Evolutionary conservation across 805 yeast genomes (phyloP).

Genomic region (Barnettozyma siamensis): DNA sequence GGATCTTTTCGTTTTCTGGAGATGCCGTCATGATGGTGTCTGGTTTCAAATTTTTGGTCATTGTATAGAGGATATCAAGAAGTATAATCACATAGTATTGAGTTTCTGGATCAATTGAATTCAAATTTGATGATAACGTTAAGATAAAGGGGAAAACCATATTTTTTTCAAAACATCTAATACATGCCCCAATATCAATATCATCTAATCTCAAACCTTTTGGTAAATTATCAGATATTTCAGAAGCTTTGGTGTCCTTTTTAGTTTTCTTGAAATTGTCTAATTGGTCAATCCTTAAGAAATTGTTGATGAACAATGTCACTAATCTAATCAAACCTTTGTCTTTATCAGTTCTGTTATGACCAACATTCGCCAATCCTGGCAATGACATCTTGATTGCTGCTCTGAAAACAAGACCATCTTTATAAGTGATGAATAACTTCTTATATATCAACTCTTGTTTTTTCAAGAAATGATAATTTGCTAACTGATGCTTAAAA

Average conservation of each 20-base stretch:
- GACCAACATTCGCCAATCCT: slow-evolving; percentile 42
- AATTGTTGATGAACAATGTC: slow-evolving; percentile 67
- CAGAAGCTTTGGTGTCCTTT: slow-evolving; percentile 30
- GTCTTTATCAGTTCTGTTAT: slow-evolving; percentile 64
- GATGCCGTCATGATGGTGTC: slow-evolving; percentile 13
- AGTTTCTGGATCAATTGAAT: slow-evolving; percentile 52
- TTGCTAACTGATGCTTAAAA: slow-evolving; percentile 48
- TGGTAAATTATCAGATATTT: slow-evolving; percentile 40
- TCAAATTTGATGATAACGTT: slow-evolving; percentile 50
- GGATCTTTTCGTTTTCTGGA: not conserved
- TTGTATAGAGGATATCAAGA: slow-evolving; percentile 62
- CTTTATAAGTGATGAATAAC: slow-evolving; percentile 48
- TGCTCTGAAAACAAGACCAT: slow-evolving; percentile 63
- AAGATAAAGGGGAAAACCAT: slow-evolving; percentile 67
- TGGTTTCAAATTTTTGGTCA: slow-evolving; percentile 52
- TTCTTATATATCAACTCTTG: slow-evolving; percentile 71
- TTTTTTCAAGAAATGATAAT: slow-evolving; percentile 55
- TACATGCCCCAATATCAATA: slow-evolving; percentile 53
- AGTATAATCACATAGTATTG: slow-evolving; percentile 51
- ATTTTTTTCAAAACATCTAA: slow-evolving; percentile 57
- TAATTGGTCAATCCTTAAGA: slow-evolving; percentile 73
- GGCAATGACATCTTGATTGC: slow-evolving; percentile 64
- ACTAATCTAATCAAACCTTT: slow-evolving; percentile 67
- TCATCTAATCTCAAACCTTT: slow-evolving; percentile 57
- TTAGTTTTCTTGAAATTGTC: slow-evolving; percentile 41